phyloP scores from a whole-genome alignment of 345 rosid species.

The Fremontodendron californicum region DNA sequence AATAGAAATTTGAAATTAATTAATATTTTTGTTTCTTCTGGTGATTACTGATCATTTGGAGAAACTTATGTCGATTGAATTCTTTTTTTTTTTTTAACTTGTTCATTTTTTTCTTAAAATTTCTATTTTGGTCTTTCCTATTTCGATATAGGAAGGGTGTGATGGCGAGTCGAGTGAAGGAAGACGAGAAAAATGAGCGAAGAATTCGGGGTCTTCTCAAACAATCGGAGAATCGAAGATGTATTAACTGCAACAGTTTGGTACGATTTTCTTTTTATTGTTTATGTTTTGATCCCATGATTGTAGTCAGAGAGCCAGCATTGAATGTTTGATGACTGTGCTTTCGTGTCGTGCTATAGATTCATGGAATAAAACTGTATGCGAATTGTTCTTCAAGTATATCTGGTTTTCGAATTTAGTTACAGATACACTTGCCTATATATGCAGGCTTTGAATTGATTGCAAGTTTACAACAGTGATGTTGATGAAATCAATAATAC shows the following conservation, averaged over 20 bases:
- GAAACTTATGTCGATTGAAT: background rate
- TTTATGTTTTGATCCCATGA: slow-evolving; percentile 10
- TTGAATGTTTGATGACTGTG: background rate
- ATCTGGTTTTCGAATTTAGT: background rate
- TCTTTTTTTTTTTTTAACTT: background rate
- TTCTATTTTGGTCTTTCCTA: background rate
- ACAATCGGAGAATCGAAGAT: slow-evolving; percentile 75
- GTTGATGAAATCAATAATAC: background rate
- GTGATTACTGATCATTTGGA: slow-evolving; percentile 6
- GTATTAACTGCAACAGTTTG: slow-evolving; percentile 92
- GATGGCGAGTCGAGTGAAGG: slow-evolving; percentile 73
- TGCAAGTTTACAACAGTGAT: background rate
- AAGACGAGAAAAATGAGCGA: slow-evolving; percentile 84
- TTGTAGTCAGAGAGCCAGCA: background rate
- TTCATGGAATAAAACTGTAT: background rate
- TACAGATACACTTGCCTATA: background rate
- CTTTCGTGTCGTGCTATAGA: background rate
- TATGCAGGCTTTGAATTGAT: background rate
- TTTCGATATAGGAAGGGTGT: slow-evolving; percentile 7
- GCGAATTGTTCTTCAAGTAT: background rate
- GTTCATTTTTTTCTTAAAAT: background rate
- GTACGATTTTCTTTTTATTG: slow-evolving; percentile 35
- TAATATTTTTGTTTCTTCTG: background rate
- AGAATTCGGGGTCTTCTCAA: slow-evolving; percentile 85
- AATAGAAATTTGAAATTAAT: background rate